Percentiles rank a stretch among this genome's conserved stretches.
Evolutionary conservation across 169 alveolate species (phyloP).

Genomic region (Theileria sp.): DNA sequence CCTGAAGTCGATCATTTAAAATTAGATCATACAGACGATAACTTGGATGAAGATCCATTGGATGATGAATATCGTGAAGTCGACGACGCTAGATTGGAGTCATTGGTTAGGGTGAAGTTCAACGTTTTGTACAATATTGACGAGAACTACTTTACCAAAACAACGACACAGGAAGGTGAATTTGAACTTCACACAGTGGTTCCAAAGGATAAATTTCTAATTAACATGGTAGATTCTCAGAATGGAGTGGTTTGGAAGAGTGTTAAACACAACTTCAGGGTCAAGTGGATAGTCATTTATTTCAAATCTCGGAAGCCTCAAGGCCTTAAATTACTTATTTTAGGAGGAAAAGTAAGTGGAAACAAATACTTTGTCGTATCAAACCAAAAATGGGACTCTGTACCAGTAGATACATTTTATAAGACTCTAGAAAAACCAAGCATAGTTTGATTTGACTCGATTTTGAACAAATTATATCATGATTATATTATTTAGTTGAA

Average conservation of each 20-base stretch:
- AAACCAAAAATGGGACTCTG: background rate
- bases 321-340: background rate
- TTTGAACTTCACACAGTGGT: background rate
- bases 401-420: background rate
- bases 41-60: background rate
- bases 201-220: background rate
- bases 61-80: background rate
- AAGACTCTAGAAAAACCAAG: background rate
- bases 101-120: background rate
- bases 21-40: background rate
- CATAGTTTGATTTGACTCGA: background rate
- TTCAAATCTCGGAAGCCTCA: background rate
- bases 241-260: constrained; percentile 5
- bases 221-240: constrained; percentile 4
- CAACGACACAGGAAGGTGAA: background rate
- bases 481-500: background rate
- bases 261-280: background rate
- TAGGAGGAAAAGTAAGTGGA: background rate
- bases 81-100: background rate
- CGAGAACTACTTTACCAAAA: background rate
- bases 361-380: background rate
- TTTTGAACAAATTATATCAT: too few relatives aligned
- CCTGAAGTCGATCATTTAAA: background rate
- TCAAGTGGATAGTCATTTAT: background rate
- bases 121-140: background rate